Conservation (phyloP, 2,329 filamentous ascomycete genomes). For the Monilinia vaccinii-corymbosi region DNA sequence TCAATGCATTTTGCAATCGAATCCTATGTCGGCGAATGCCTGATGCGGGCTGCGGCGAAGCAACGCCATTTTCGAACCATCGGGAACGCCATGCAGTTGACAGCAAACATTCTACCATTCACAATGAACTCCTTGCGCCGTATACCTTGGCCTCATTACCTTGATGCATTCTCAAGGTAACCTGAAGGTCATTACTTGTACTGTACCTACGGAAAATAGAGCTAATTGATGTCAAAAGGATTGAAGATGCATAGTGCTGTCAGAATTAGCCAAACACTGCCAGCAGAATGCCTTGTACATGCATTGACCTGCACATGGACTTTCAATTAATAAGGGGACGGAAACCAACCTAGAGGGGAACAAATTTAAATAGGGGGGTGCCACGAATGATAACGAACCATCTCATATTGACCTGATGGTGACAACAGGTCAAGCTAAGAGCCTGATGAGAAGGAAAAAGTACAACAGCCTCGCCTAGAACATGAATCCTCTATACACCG, state of each 20-base stretch:
- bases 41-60: conserved; percentile 8
- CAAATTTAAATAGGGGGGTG: conserved; percentile 6
- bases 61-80: conserved; percentile 10
- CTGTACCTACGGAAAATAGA: conserved; percentile 1
- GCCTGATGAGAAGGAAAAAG: conserved; percentile 5
- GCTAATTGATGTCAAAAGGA: conserved; percentile 5
- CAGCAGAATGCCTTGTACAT: conserved; percentile 7
- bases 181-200: conserved; percentile 2
- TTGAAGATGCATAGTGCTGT: conserved; percentile 11
- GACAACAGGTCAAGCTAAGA: conserved; percentile 8
- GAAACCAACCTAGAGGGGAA: conserved; percentile 10
- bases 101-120: conserved; percentile 8
- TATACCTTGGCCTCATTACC: conserved; percentile 2
- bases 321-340: conserved; percentile 5
- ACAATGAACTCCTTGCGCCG: not conserved
- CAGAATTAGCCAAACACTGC: conserved; percentile 9
- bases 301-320: conserved; percentile 9
- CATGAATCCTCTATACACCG: conserved; percentile 3
- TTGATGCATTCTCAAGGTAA: conserved; percentile 7
- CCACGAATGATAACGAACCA: not conserved
- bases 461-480: conserved; percentile 5
- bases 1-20: not conserved
- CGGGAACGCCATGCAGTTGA: conserved; percentile 10
- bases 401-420: not conserved
- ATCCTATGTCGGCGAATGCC: conserved; percentile 4